phyloP scores from a whole-genome alignment of 129 eudicot genomes.

The Helianthus annuus region HanXRQr2.0-SUNRISE NC_035444.2:72568345-72568844 shows the following conservation, averaged over 20 bases:
- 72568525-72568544: constrained; percentile 95
- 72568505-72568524: constrained; percentile 89
- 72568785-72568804: constrained; percentile 8
- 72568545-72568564: constrained; percentile 98
- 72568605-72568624: constrained; percentile 29
- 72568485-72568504: constrained; percentile 16
- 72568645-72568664: background rate
- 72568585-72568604: constrained; percentile 97
- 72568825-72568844: background rate
- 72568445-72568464: background rate
- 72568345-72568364: constrained; percentile 12
- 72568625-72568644: background rate
- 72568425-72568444: background rate
- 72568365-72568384: background rate
- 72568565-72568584: constrained; percentile 90
- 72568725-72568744: constrained; percentile 89
- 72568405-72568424: background rate
- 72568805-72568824: background rate
- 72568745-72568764: constrained; percentile 93
- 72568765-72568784: constrained; percentile 42
- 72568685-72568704: background rate
- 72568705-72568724: constrained; percentile 75
- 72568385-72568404: constrained; percentile 1
- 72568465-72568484: background rate
- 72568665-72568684: constrained; percentile 15